Base-by-base conservation (phyloP, 768 basidiomycete genomes). In the Megacollybia marginata region DNA sequence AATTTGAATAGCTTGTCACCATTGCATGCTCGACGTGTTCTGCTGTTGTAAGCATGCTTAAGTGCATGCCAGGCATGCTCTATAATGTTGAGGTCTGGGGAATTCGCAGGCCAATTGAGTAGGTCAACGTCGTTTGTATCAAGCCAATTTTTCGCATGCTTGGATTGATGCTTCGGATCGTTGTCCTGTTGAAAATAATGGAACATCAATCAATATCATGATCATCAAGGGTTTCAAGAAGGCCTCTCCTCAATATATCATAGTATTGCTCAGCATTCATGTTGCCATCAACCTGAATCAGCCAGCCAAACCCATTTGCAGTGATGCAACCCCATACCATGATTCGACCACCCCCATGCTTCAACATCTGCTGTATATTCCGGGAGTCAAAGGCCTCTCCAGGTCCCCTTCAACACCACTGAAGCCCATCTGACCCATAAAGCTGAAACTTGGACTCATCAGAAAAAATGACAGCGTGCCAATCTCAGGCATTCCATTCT, bases 51-150 rank as follows among this genome's bases (percentile, higher is more conserved):
- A n/a, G n/a, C n/a, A n/a, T n/a, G n/a, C n/a, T n/a, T n/a, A n/a
- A n/a, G n/a, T n/a, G n/a, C n/a, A n/a, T n/a, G n/a, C n/a, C n/a
- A n/a, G n/a, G n/a, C n/a, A n/a, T n/a, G n/a, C n/a, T n/a, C n/a
- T n/a, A n/a, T n/a, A n/a, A n/a, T n/a, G 49, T 58, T 65, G 52
- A 65, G 52, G 45, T 65, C 59, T n/a, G 61, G 64, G n/a, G 60
- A 62, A 8, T 59, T 47, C 33, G 60, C 45, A 4, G 60, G 57
- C 59, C 62, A 65, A 11, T 16, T 35, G 8, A 62, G 46, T 7
- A 60, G 4, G 33, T 46, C 33, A 33, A 55, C 18, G 13, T 50
- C 16, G 11, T 62, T 2, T 55, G n/a, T 36, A 31, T 55, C 6
- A 46, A 62, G 52, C 59, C 59, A 62, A 18, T 47, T 32, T 10